Conservation (phyloP, 371 early-diverging fungal genomes). For the Lichtheimia corymbifera region DNA sequence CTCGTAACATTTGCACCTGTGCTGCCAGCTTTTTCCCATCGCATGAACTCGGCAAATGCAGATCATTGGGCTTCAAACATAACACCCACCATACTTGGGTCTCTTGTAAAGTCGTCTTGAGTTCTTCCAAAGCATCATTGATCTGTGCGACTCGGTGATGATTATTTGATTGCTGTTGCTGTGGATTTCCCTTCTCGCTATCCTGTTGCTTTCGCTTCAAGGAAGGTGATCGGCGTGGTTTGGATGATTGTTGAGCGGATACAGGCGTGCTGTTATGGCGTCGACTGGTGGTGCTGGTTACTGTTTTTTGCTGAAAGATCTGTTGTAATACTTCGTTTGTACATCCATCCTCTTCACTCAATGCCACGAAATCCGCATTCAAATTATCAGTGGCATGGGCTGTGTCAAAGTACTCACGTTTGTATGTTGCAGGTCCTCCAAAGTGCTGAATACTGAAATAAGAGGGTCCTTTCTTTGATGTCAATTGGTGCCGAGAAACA, state of each 20-base stretch:
- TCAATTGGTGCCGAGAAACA: constrained; percentile 19
- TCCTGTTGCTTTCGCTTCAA: constrained; percentile 15
- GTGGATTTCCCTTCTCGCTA: not conserved
- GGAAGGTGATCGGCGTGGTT: constrained; percentile 45
- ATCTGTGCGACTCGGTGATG: constrained; percentile 46
- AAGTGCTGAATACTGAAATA: constrained; percentile 70
- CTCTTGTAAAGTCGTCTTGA: constrained; percentile 72
- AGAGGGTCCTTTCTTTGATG: constrained; percentile 24
- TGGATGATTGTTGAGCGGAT: constrained; percentile 51
- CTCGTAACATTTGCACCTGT: constrained; percentile 56
- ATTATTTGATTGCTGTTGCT: not conserved
- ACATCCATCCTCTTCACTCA: constrained; percentile 55
- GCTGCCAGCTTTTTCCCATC: constrained; percentile 44
- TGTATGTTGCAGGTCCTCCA: constrained; percentile 70
- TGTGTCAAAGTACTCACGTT: constrained; percentile 63
- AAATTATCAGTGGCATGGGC: constrained; percentile 61
- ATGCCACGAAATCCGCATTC: constrained; percentile 75
- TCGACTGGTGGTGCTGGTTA: constrained; percentile 26
- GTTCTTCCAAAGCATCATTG: constrained; percentile 57
- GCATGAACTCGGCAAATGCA: constrained; percentile 54
- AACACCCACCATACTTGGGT: constrained; percentile 86
- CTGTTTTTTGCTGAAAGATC: constrained; percentile 33
- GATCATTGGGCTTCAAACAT: constrained; percentile 77
- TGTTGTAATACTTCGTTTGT: constrained; percentile 37
- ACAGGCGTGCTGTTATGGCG: constrained; percentile 39